Percentiles rank a stretch among this genome's conserved stretches.
Conservation (phyloP, 345 rosid species). For the Murraya koenigii region DNA sequence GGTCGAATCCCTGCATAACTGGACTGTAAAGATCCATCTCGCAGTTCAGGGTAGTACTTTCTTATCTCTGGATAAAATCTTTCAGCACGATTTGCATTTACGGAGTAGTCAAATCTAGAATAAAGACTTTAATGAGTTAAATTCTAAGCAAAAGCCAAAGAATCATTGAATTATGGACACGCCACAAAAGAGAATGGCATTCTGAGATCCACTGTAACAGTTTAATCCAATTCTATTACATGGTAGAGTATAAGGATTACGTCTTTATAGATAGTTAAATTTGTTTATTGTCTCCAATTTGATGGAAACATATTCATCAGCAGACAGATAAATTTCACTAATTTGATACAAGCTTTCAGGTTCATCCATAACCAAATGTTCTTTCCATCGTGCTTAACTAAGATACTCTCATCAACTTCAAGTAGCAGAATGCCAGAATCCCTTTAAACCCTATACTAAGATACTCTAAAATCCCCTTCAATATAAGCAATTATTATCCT, state of each 20-base stretch:
- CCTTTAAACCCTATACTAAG: background rate
- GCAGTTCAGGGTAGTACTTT: conserved; percentile 75
- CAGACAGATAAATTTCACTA: background rate
- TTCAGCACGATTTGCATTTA: conserved; percentile 44
- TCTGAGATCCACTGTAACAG: background rate
- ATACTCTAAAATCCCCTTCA: too few species aligned
- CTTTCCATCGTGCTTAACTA: background rate
- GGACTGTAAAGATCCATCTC: conserved; percentile 66
- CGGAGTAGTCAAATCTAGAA: conserved; percentile 70
- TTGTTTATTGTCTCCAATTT: background rate
- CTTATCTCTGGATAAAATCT: conserved; percentile 74
- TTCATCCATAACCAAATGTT: background rate
- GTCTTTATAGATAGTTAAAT: background rate
- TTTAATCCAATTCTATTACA: conserved; percentile 3
- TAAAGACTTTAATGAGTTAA: conserved; percentile 9
- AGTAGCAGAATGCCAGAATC: background rate
- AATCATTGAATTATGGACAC: background rate
- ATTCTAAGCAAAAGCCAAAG: background rate
- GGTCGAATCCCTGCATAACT: conserved; percentile 90
- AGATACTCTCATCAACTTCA: background rate
- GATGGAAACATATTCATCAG: background rate
- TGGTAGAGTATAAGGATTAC: background rate
- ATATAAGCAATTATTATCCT: too few species aligned
- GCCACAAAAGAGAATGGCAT: background rate
- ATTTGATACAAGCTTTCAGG: background rate